Evolutionary conservation across 148 eudicot genomes (phyloP).

Genomic region (Spergularia bocconei): DNA sequence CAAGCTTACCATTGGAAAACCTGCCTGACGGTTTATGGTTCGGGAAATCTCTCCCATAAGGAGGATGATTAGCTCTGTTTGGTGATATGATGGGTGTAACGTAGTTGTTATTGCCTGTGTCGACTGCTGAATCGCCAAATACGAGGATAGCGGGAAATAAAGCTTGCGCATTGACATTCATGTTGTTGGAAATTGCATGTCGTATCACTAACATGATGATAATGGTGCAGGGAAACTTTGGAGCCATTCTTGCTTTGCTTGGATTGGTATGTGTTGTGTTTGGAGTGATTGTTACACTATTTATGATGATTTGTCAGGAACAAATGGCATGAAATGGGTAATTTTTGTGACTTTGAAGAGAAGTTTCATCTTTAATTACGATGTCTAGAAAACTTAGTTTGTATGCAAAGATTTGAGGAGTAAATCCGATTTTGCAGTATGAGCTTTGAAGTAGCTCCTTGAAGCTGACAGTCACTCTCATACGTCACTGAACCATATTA

Average conservation of each 20-base stretch:
- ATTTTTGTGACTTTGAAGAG: slow-evolving; percentile 19
- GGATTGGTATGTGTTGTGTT: neutral
- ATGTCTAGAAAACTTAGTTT: slow-evolving; percentile 18
- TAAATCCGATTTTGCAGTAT: neutral
- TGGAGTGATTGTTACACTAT: slow-evolving; percentile 6
- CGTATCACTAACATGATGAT: neutral
- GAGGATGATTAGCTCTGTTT: slow-evolving; percentile 48
- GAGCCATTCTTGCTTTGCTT: slow-evolving; percentile 15
- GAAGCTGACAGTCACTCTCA: neutral
- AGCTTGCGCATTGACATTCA: slow-evolving; percentile 26
- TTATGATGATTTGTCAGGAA: slow-evolving; percentile 13
- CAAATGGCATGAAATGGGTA: slow-evolving; percentile 11
- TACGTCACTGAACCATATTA: too few species aligned
- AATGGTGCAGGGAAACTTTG: slow-evolving; percentile 6
- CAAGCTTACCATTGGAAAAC: slow-evolving; percentile 49
- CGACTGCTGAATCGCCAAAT: slow-evolving; percentile 72
- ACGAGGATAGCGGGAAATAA: slow-evolving; percentile 48
- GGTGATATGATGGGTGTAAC: slow-evolving; percentile 25
- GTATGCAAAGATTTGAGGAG: slow-evolving; percentile 19
- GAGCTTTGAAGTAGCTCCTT: neutral
- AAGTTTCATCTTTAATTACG: slow-evolving; percentile 4
- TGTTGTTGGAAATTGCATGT: neutral
- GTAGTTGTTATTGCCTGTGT: slow-evolving; percentile 65
- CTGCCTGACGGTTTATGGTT: slow-evolving; percentile 48
- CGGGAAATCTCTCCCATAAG: slow-evolving; percentile 54